Evolutionary conservation across 176 grass and related monocot species (phyloP).

Genomic region (Oryza nivara): DNA sequence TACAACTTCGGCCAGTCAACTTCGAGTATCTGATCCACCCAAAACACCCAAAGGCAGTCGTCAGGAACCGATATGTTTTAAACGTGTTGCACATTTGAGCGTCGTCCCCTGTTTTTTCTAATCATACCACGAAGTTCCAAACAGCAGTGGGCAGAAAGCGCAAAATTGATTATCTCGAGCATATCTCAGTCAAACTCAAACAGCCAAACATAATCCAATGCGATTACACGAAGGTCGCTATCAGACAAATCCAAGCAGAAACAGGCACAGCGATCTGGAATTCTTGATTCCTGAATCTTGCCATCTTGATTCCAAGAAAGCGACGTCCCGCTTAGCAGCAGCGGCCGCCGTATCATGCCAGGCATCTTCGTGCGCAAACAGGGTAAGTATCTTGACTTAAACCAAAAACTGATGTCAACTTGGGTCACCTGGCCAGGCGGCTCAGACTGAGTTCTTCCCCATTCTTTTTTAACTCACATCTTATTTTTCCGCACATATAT

Average conservation of each 20-base stretch:
- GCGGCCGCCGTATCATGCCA: background rate
- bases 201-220: background rate
- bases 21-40: background rate
- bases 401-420: background rate
- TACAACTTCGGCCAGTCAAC: background rate
- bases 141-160: background rate
- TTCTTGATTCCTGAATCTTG: background rate
- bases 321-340: background rate
- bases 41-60: background rate
- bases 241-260: slow-evolving; percentile 15
- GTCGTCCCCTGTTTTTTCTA: too few relatives aligned
- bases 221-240: background rate
- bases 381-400: background rate
- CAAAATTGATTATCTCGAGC: background rate
- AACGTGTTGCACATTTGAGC: background rate
- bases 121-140: too few relatives aligned
- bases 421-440: background rate
- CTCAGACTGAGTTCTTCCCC: too few relatives aligned
- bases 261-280: background rate
- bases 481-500: too few relatives aligned
- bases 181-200: background rate
- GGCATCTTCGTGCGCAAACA: slow-evolving; percentile 9
- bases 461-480: too few relatives aligned
- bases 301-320: background rate
- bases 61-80: background rate